Evolutionary conservation across 495 filamentous ascomycete genomes (phyloP).

Genomic region (Pyrenula aspistea): DNA sequence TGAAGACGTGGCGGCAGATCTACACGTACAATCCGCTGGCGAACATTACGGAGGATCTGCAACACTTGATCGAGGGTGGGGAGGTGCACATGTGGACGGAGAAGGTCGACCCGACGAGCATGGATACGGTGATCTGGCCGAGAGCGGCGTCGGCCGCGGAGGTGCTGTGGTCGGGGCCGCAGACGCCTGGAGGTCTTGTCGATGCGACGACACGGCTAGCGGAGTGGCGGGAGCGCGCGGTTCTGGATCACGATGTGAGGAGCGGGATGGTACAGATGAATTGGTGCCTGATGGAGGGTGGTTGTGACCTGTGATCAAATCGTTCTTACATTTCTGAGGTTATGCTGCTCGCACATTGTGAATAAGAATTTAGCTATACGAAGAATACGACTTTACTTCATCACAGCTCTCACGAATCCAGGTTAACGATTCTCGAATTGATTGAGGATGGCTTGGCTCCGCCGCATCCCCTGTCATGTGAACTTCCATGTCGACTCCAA

Average conservation of each 20-base stretch:
- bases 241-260: neutral
- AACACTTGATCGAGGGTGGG: conserved; percentile 59
- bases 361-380: too few species aligned
- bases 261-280: neutral
- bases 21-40: conserved; percentile 63
- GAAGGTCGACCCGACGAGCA: conserved; percentile 55
- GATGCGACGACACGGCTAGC: conserved; percentile 50
- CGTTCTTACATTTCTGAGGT: too few species aligned
- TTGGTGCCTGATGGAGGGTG: conserved; percentile 1
- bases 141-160: conserved; percentile 59
- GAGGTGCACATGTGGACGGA: conserved; percentile 72
- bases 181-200: conserved; percentile 90
- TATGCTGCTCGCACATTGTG: too few species aligned
- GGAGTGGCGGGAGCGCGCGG: conserved; percentile 47
- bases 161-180: conserved; percentile 66
- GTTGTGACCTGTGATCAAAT: neutral
- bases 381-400: too few species aligned
- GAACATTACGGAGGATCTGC: conserved; percentile 41
- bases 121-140: conserved; percentile 69
- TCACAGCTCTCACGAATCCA: too few species aligned
- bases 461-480: too few species aligned
- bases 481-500: too few species aligned
- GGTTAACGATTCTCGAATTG: too few species aligned
- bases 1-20: conserved; percentile 64
- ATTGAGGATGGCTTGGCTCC: too few species aligned